Evolutionary conservation across 164 flowering plant genomes (phyloP), one percentile per base, ranked within the genome.

Genomic region (Piper betle): DNA sequence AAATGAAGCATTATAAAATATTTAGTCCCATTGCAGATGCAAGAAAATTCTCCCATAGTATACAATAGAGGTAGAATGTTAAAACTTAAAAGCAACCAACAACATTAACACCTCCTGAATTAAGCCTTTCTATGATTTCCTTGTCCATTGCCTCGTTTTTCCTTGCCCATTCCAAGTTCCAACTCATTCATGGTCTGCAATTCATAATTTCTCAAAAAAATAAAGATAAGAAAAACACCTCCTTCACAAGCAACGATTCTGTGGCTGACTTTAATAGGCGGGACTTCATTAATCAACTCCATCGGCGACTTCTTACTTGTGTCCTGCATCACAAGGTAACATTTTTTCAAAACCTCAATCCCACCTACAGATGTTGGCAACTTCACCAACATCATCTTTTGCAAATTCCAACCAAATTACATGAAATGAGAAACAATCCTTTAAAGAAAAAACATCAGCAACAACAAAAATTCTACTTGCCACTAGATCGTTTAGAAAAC

Each of bases 211-310:
- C 13, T 10, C 11, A 5, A 9, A 6, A 52, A 18, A 6, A 62
- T 38, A 13, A 53, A 53, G 9, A 1, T 18, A 55, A 55, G 38
- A 55, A 19, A 37, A 69, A 52, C 60, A 93, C 99, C 99, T 86
- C 97, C 97, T 81, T 88, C 97, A 76, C 99, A 93, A 38, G 93
- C 95, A 72, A 78, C 97, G 71, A 90, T 88, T 74, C 99, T 72
- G 64, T 84, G 95, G 43, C 85, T 84, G 41, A 93, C 96, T 72
- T 86, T 85, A 72, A 93, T 90, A 9, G 97, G 99, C 54, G 96
- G 99, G 61, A 90, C 94, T 79, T 90, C 97, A 73, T 78, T 84
- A 70, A 90, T 93, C 81, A 93, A 69, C 78, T 93, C 95, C 99
- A 93, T 93, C n/a, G 97, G 99, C 67, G 99, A 90, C 69, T 90